These are phyloP conservation scores for Gigaspora rosea DNA, from an alignment of 192 early-diverging fungal species.

Conservation along the genomic window DNA sequence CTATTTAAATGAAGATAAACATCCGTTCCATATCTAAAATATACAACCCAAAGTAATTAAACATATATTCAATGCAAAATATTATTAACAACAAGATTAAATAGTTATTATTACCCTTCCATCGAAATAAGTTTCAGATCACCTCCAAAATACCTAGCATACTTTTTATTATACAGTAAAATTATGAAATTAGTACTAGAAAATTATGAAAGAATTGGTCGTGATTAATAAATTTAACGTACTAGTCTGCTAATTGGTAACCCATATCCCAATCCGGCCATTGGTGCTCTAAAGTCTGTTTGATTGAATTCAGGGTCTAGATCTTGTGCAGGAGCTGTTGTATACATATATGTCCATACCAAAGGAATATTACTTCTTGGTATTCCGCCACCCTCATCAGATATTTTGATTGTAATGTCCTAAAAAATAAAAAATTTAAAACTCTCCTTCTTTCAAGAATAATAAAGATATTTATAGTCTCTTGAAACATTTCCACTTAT, in stretches of 20 bases:
- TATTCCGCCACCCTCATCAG: conserved; percentile 94
- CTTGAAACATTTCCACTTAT: too few relatives aligned
- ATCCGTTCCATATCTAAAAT: conserved; percentile 81
- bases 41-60: conserved; percentile 6
- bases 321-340: conserved; percentile 71
- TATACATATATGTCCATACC: conserved; percentile 97
- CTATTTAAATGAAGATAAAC: conserved; percentile 92
- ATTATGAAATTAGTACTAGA: background rate
- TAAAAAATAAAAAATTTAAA: too few relatives aligned
- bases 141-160: conserved; percentile 96
- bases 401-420: conserved; percentile 97
- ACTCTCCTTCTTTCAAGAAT: too few relatives aligned
- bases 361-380: conserved; percentile 83
- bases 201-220: conserved; percentile 8
- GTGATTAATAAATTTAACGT: conserved; percentile 15
- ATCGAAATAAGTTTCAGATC: conserved; percentile 91
- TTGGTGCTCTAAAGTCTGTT: conserved; percentile 79
- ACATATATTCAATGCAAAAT: background rate
- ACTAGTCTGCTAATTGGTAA: conserved; percentile 82
- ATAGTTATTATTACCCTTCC: conserved; percentile 70
- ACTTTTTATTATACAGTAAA: conserved; percentile 35
- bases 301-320: conserved; percentile 70
- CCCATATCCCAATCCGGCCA: conserved; percentile 93
- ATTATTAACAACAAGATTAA: conserved; percentile 27
- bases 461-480: too few relatives aligned